Base-by-base conservation (phyloP, 2,329 filamentous ascomycete species). In the Fusarium acutatum region DNA sequence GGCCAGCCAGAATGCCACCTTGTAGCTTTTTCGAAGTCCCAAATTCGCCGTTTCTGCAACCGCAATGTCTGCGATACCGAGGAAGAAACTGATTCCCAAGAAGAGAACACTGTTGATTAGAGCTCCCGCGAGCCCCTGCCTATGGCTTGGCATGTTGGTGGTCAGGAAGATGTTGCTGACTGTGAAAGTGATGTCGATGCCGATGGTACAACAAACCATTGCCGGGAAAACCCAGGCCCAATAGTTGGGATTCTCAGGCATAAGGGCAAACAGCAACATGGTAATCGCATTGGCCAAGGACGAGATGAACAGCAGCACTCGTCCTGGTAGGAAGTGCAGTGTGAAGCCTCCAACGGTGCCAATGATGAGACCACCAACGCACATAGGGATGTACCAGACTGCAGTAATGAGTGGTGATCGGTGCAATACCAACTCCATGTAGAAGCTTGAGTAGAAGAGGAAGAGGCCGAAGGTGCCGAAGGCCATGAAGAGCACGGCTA, bases 121-220 rank as follows among this genome's bases (percentile, higher is more conserved):
- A 1, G 89, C 90, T 5, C 91, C 91, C 0, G 90, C 91, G 5
- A 93, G 81, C 0, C 91, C 91, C 75, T 93, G 91, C 69, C 87
- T 84, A 17, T 85, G 82, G 13, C 84, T 84, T 0, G 90, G 89
- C 57, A 93, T 79, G 22, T 85, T 88, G 0, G 90, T 92, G 1
- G 91, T 92, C 60, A 92, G 88, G 79, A 92, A 93, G 59, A 93
- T 87, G 70, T 91, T 92, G 37, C 89, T 86, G 6, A 93, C 85
- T 64, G 89, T 92, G 80, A 89, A 92, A 12, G 88, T 88, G 49
- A 93, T 86, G 73, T 93, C 91, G 61, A 93, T 90, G 8, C 89
- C 90, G 28, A 92, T 81, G 0, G 91, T 92, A 20, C 86, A 87
- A 64, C 87, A 88, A 12, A 89, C 81, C 88, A 89, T 89, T 9